A percentile compares a stretch with the other conserved stretches of the same genome.
Evolutionary conservation across 2,329 filamentous ascomycete species (phyloP).

Genomic region (Lecanicillium sp.): DNA sequence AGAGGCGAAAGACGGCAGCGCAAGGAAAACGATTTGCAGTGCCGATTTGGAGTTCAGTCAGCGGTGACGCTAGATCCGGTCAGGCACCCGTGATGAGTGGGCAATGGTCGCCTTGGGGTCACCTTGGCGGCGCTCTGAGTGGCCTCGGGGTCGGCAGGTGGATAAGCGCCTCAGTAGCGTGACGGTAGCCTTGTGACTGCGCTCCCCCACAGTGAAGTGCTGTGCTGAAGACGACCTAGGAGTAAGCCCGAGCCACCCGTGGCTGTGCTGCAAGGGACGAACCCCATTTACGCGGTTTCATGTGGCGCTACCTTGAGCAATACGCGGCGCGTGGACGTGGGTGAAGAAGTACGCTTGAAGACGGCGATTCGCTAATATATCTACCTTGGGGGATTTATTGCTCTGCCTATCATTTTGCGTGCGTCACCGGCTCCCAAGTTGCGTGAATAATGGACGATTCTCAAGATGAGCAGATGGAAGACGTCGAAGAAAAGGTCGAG

Average conservation of each 20-base stretch:
- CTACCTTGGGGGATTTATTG: neutral
- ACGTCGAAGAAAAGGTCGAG: slow-evolving; percentile 21
- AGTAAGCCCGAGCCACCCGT: neutral
- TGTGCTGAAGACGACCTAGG: no score
- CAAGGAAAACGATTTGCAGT: slow-evolving; percentile 1
- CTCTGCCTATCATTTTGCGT: no score
- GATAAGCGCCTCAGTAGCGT: slow-evolving; percentile 16
- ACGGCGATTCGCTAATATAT: no score
- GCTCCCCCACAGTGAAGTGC: neutral
- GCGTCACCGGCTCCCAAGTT: neutral
- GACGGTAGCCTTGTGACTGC: slow-evolving; percentile 23
- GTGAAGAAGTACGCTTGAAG: no score
- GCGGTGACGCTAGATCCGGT: slow-evolving; percentile 7
- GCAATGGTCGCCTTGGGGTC: neutral
- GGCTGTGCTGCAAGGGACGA: neutral
- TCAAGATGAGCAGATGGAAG: slow-evolving; percentile 19
- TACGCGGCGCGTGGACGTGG: no score
- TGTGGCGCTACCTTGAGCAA: neutral
- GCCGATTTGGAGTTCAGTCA: neutral
- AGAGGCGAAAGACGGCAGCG: neutral
- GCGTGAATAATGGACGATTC: slow-evolving; percentile 17
- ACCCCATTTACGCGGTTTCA: slow-evolving; percentile 2
- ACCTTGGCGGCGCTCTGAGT: neutral
- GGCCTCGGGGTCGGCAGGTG: neutral
- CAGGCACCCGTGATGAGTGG: slow-evolving; percentile 4